Evolutionary conservation across 1,284 basidiomycete species (phyloP).

Genomic region (Termitomyces sp.): DNA sequence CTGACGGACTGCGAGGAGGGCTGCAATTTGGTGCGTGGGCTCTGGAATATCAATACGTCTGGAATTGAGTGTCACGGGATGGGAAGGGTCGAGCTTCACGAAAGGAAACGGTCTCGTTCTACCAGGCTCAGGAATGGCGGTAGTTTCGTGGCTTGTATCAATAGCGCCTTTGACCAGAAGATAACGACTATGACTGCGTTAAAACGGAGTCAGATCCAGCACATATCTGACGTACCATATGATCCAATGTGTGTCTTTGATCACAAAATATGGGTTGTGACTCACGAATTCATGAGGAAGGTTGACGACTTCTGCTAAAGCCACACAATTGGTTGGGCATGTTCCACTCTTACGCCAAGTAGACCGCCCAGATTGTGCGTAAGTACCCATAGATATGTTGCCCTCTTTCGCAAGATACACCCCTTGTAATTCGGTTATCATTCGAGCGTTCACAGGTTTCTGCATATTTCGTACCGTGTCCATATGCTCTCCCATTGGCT

Average conservation of each 20-base stretch:
- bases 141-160: constrained; percentile 6
- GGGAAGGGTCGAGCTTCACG: constrained; percentile 37
- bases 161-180: constrained; percentile 42
- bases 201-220: neutral
- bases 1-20: constrained; percentile 35
- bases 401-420: constrained; percentile 62
- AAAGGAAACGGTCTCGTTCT: constrained; percentile 26
- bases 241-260: constrained; percentile 58
- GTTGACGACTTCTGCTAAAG: constrained; percentile 60
- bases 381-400: constrained; percentile 37
- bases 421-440: constrained; percentile 28
- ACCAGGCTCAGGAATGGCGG: neutral
- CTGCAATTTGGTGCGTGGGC: constrained; percentile 44
- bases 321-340: constrained; percentile 40
- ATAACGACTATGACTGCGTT: constrained; percentile 42
- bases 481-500: constrained; percentile 49
- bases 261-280: constrained; percentile 46
- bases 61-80: constrained; percentile 26
- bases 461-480: constrained; percentile 39
- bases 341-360: constrained; percentile 46
- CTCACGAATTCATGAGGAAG: constrained; percentile 45
- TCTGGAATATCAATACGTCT: constrained; percentile 46
- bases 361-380: constrained; percentile 30
- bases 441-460: neutral
- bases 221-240: constrained; percentile 41